Evolutionary conservation across 164 flowering plant genomes (phyloP).

Genomic region (Magnolia officinalis): DNA sequence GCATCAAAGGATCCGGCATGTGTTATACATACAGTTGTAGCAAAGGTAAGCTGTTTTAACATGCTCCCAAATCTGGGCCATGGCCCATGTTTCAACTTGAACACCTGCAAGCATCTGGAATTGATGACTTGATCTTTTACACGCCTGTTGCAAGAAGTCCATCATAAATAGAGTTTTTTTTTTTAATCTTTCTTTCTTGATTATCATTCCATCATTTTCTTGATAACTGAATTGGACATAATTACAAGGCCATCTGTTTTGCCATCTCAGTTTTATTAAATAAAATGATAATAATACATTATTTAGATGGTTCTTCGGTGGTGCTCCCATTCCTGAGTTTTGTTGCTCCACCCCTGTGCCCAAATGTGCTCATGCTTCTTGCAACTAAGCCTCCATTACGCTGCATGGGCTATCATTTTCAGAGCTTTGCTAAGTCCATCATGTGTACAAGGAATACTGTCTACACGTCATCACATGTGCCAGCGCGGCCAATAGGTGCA

Average conservation of each 20-base stretch:
- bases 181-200: background rate
- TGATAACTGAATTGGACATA: background rate
- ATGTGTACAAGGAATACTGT: too few relatives aligned
- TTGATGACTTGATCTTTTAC: background rate
- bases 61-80: background rate
- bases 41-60: slow-evolving; percentile 59
- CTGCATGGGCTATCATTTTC: background rate
- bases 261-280: too few relatives aligned
- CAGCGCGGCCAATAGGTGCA: too few relatives aligned
- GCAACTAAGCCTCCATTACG: background rate
- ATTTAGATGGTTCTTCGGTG: too few relatives aligned
- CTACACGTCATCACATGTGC: too few relatives aligned
- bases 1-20: slow-evolving; percentile 90
- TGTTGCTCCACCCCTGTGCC: too few relatives aligned
- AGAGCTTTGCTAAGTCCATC: background rate
- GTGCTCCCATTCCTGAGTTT: too few relatives aligned
- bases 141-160: too few relatives aligned
- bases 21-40: slow-evolving; percentile 95
- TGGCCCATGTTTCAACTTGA: background rate
- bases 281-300: too few relatives aligned
- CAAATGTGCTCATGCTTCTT: too few relatives aligned
- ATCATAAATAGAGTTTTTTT: background rate
- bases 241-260: too few relatives aligned
- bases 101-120: background rate
- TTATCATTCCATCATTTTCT: background rate